Evolutionary conservation across 768 basidiomycete species (phyloP).

Genomic region (Dioszegia crocea): DNA sequence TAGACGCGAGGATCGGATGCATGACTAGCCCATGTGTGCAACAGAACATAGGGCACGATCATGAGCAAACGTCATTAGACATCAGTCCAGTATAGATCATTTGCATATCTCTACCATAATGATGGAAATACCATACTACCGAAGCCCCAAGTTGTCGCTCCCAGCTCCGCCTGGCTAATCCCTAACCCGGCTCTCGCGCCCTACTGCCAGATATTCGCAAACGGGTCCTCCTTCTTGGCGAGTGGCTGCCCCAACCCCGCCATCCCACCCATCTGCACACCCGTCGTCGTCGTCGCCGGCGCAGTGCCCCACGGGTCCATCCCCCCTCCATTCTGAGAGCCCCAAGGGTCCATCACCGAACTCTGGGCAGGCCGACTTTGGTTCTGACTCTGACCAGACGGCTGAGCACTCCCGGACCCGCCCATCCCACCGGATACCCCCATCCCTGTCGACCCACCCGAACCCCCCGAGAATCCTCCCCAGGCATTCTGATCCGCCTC

Average conservation of each 20-base stretch:
- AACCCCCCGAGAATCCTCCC: slow-evolving; percentile 17
- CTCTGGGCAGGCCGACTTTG: background rate
- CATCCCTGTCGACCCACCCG: too few species aligned
- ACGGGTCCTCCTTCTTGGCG: slow-evolving; percentile 33
- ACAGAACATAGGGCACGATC: too few species aligned
- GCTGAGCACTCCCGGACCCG: too few species aligned
- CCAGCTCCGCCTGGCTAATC: too few species aligned
- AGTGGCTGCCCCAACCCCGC: slow-evolving; percentile 11
- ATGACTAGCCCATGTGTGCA: too few species aligned
- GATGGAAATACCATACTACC: too few species aligned
- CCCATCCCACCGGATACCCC: too few species aligned
- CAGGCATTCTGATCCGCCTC: slow-evolving; percentile 39
- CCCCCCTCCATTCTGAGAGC: background rate
- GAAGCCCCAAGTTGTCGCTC: too few species aligned
- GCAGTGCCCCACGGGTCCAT: slow-evolving; percentile 16
- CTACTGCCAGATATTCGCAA: slow-evolving; percentile 38
- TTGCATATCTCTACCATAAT: too few species aligned
- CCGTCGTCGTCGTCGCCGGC: slow-evolving; percentile 6
- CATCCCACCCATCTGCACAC: background rate
- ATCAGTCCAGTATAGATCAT: too few species aligned
- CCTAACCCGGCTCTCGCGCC: background rate
- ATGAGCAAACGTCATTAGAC: too few species aligned
- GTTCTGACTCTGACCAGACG: background rate
- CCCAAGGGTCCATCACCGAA: slow-evolving; percentile 1
- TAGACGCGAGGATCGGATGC: too few species aligned